Evolutionary conservation across 1,139 yeast species (phyloP), one percentile per base, ranked within the genome.

Genomic region (Saccharomyces hybrid): DNA sequence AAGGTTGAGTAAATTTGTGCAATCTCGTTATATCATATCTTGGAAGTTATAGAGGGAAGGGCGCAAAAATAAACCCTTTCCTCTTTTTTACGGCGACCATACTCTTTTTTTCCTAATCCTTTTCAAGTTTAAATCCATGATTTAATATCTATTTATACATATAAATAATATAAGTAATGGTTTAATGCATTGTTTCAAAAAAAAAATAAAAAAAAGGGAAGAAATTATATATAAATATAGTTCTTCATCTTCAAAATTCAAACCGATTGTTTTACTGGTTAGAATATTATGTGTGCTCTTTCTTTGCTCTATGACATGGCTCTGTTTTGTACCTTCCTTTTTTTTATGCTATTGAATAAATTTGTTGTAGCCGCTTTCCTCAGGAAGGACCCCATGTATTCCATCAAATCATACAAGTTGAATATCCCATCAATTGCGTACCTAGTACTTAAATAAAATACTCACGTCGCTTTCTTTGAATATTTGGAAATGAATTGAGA

Each of bases 1-100:
- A 86, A 77, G 52, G 28, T 38, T 38, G 44, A 9, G 8, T 38
- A 16, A 38, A 8, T 9, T n/a, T 20, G 13, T 38, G 26, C 44
- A 16, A 38, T 6, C 44, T 38, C 44, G n/a, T 11, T 16, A 38
- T 20, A 38, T 9, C 44, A 38, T 38, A 11, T 38, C 7, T 16
- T 38, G 44, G 44, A 38, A 38, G 44, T 20, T 16, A 11, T 38
- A 38, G 44, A 9, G 25, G 44, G 25, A 16, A 38, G n/a, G 44
- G 25, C 7, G 44, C 25, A 34, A 16, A 38, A 9, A 20, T 13
- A 38, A 16, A 38, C 13, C 13, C n/a, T 38, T 5, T 4, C 11
- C 26, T 38, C 7, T 20, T 25, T 20, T 16, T 25, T 38, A 9
- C 20, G n/a, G 25, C 44, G 26, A 20, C 44, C 25, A 9, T 20